Evolutionary conservation across 768 basidiomycete species (phyloP).

Genomic region (Suillus sp.): DNA sequence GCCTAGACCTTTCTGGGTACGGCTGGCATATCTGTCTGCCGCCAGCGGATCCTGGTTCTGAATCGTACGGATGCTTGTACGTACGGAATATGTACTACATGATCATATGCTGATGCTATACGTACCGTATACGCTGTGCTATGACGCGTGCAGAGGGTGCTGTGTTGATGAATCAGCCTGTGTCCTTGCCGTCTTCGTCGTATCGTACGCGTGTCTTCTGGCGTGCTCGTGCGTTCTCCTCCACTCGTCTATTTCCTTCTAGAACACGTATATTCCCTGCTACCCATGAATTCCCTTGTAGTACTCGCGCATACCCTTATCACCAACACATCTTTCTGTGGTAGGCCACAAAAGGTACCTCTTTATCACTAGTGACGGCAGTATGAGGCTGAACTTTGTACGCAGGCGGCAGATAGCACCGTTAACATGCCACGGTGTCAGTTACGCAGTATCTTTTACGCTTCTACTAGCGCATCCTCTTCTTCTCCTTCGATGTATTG

Average conservation of each 20-base stretch:
- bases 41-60: no score
- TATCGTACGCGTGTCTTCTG: not conserved
- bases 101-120: no score
- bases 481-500: not conserved
- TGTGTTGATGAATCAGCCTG: not conserved
- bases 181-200: not conserved
- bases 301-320: not conserved
- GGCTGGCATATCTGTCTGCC: no score
- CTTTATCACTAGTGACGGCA: not conserved
- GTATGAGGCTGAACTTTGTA: not conserved
- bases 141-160: not conserved
- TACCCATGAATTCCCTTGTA: not conserved
- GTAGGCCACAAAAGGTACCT: not conserved
- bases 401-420: not conserved
- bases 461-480: not conserved
- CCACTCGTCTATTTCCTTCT: not conserved
- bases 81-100: no score
- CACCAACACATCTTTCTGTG: not conserved
- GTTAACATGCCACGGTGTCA: not conserved
- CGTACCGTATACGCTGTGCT: not conserved
- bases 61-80: no score
- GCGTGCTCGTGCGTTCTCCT: not conserved
- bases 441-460: not conserved
- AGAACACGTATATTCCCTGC: no score
- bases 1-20: no score